Conservation (phyloP, 345 rosid genomes). For the Brassica rapa region DNA sequence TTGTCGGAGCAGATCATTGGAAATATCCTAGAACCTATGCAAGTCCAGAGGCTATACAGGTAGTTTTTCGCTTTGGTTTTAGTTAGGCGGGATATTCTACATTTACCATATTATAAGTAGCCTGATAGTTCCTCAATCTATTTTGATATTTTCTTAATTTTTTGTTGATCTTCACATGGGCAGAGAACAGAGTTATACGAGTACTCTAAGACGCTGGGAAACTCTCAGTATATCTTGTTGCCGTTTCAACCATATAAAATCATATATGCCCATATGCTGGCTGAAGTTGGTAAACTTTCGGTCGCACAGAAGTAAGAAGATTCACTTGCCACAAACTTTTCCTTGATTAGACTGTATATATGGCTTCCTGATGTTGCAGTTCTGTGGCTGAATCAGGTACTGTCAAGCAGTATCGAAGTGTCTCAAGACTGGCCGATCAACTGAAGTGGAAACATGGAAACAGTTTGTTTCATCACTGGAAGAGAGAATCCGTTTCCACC, state of each 20-base stretch:
- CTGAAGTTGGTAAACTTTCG: constrained; percentile 94
- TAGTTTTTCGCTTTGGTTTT: constrained; percentile 22
- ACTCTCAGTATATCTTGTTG: constrained; percentile 82
- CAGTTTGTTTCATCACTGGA: constrained; percentile 57
- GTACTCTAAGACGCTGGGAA: constrained; percentile 92
- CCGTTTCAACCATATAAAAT: constrained; percentile 97
- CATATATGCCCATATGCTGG: constrained; percentile 95
- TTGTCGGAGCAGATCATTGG: constrained; percentile 80
- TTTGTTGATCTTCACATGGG: constrained; percentile 40
- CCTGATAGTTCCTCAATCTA: not conserved
- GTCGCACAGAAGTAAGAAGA: constrained; percentile 83
- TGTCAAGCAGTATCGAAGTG: constrained; percentile 72
- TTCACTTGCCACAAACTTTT: constrained; percentile 17
- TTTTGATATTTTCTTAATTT: constrained; percentile 39
- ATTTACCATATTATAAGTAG: constrained; percentile 11
- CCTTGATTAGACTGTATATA: constrained; percentile 24
- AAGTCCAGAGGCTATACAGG: constrained; percentile 83
- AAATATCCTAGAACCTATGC: constrained; percentile 68
- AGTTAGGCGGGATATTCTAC: not conserved
- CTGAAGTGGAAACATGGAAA: constrained; percentile 66
- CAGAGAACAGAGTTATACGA: constrained; percentile 99
- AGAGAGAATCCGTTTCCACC: constrained; percentile 65
- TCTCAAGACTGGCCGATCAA: constrained; percentile 59
- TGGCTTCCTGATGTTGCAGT: constrained; percentile 34
- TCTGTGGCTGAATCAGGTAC: constrained; percentile 48